Base-by-base conservation (phyloP, 352 stramenopile genomes). In the Globisporangium nodosum region DNA sequence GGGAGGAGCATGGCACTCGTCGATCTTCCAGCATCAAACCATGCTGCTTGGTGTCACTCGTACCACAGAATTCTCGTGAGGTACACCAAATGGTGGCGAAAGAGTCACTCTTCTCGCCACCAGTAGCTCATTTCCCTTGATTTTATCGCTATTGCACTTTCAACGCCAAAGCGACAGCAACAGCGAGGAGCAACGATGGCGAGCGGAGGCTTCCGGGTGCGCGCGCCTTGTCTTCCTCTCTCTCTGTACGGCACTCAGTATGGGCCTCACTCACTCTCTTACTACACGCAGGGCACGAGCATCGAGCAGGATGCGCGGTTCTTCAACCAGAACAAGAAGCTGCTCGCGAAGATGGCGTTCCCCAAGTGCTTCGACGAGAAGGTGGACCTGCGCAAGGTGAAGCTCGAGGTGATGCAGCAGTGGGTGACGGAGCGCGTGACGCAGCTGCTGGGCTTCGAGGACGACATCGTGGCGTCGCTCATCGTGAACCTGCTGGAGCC, bases 401-500 rank as follows among this genome's bases (percentile, higher is more conserved):
- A 97, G 71, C 78, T 85, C 52, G 84, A 96, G 54, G 89, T 97
- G 51, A 88, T 97, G 56, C 69, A 78, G 60, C 78, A 95, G 68
- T 97, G 90, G 90, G 76, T 97, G 47, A 72, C 78, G 0, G 81
- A 96, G 66, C 76, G 84, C 33, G 76, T 97, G 45, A 96, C 88
- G 49, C 61, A 92, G 58, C 63, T 97, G 30, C 60, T 97, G 54
- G 87, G 88, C 55, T 96, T 97, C 49, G 89, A 97, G 57, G 90
- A 97, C 67, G 90, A 97, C 58, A 96, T 97, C 54, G 84, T 97
- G 15, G 76, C 94, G 40, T 78, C 85, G 31, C 79, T 93, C 63
- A 74, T 85, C 37, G 83, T 88, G 52, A 96, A 96, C 64, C 63
- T 95, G 35, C 70, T 95, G n/a, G 82, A 94, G 65, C 74, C 82